Evolutionary conservation across 2,329 filamentous ascomycete genomes (phyloP).

Genomic region (Magnaporthales sp.): DNA sequence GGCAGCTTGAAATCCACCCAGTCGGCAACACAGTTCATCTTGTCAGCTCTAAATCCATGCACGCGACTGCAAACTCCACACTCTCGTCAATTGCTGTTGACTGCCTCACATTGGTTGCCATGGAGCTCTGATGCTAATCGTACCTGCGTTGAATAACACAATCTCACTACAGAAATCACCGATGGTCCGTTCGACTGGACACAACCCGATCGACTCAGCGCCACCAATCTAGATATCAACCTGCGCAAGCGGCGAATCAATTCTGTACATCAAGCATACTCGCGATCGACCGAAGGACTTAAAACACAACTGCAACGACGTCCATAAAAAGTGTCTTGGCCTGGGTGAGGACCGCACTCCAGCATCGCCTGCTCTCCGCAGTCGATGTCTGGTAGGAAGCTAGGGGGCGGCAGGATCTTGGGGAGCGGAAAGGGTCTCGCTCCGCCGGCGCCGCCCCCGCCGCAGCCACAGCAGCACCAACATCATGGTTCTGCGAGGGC

Average conservation of each 20-base stretch:
- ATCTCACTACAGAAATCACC: background rate
- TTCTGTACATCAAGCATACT: no score
- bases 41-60: background rate
- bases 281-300: background rate
- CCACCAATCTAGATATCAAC: background rate
- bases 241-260: background rate
- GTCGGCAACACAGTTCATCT: background rate
- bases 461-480: slow-evolving; percentile 25
- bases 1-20: background rate
- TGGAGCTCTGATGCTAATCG: background rate
- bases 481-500: slow-evolving; percentile 19
- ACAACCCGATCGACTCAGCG: background rate
- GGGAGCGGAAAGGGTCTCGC: slow-evolving; percentile 79
- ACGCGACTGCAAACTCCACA: background rate
- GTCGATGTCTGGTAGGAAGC: slow-evolving; percentile 69
- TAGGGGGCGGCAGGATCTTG: slow-evolving; percentile 86
- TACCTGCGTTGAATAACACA: background rate
- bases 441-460: slow-evolving; percentile 33
- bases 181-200: background rate
- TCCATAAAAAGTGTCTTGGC: background rate
- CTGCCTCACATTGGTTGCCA: background rate
- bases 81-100: background rate
- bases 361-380: slow-evolving; percentile 2
- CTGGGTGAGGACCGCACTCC: background rate
- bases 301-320: background rate